Evolutionary conservation across 1,139 yeast genomes (phyloP), one percentile per base, ranked within the genome.

Genomic region (Ashbya aceris): DNA sequence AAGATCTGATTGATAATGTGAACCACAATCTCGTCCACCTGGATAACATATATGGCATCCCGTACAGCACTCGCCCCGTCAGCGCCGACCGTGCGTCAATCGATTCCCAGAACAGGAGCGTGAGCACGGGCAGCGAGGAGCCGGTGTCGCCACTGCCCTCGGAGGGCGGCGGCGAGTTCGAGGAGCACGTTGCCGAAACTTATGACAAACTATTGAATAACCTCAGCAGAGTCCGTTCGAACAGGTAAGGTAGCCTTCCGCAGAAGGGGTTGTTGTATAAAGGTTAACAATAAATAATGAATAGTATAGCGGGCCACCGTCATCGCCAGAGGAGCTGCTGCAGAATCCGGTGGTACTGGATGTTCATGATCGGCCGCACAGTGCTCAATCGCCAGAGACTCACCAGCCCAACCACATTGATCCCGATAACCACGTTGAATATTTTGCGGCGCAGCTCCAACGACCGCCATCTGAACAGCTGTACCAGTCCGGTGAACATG

Each of bases 141-240:
- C 27, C 40, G 8, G 11, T 32, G 7, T 28, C 11, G 10, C 26
- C 41, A 4, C 23, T 28, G 10, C 42, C 36, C n/a, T 29, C 30
- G 10, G 31, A 14, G 10, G 33, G 29, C 8, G 32, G 23, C 11
- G 17, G 30, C 11, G 66, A 64, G 11, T 8, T 20, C 8, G 36
- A 38, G 4, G n/a, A 23, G 12, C 52, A 52, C 14, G 70, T 78
- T 33, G 83, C 79, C 55, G 83, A 79, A 53, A 82, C 77, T 7
- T 82, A 82, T 55, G 89, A 82, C 48, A 79, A 77, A 54, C 63
- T 82, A 39, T 65, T 82, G 52, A 79, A 81, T 50, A 80, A 79
- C 52, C 77, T 83, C 47, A 40, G 48, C 29, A 65, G 77, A 45
- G 84, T 77, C 12, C 67, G 86, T 51, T 73, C 80, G 10, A 60